Percentiles rank a stretch among this genome's conserved stretches.
phyloP scores from a whole-genome alignment of 176 grass and related monocot species.

The Rhynchospora pubera region DNA sequence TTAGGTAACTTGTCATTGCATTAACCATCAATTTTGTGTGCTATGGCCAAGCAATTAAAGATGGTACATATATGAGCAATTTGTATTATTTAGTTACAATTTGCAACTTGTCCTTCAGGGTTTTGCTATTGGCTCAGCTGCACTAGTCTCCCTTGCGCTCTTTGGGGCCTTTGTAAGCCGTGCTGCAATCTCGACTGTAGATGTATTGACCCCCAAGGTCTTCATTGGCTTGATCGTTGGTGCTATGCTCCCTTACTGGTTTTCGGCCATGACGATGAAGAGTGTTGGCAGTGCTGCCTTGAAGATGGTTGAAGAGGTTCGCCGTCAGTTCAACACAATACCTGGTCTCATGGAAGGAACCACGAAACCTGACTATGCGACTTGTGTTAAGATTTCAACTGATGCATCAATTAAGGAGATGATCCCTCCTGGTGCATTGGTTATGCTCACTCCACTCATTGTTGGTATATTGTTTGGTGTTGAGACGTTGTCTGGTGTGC shows the following conservation, averaged over 20 bases:
- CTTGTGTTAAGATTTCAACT: conserved; percentile 92
- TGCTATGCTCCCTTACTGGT: conserved; percentile 93
- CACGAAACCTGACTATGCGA: conserved; percentile 75
- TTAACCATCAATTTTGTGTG: neutral
- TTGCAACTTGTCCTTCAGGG: conserved; percentile 36
- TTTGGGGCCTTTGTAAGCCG: conserved; percentile 93
- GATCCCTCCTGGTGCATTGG: conserved; percentile 84
- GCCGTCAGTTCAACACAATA: conserved; percentile 78
- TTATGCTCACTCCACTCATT: conserved; percentile 84
- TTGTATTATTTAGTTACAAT: neutral
- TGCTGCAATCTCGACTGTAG: conserved; percentile 53
- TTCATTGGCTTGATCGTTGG: conserved; percentile 88
- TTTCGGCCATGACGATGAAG: conserved; percentile 98
- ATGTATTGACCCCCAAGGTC: conserved; percentile 81
- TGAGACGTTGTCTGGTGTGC: conserved; percentile 82
- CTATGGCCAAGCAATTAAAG: neutral
- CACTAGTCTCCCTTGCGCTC: conserved; percentile 86
- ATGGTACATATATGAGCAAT: neutral
- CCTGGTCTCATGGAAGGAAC: conserved; percentile 87
- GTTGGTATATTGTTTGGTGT: conserved; percentile 80
- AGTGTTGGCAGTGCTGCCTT: conserved; percentile 85
- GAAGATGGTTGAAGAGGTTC: conserved; percentile 94
- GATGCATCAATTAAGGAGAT: conserved; percentile 95
- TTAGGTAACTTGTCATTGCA: neutral
- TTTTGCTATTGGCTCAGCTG: conserved; percentile 88